Evolutionary conservation across 495 filamentous ascomycete species (phyloP).

Genomic region (Acidiella bohemica): DNA sequence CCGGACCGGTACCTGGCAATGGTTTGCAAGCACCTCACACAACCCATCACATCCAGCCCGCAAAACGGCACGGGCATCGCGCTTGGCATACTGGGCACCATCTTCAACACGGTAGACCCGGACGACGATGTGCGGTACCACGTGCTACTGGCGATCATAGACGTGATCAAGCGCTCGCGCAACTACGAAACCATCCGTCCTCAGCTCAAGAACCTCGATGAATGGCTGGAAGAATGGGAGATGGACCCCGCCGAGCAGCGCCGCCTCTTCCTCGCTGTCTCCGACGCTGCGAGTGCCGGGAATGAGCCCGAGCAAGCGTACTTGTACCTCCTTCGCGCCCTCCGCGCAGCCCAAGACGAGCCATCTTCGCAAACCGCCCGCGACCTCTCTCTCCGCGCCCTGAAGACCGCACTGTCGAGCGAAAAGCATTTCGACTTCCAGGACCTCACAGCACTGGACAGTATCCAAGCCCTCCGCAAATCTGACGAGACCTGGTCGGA

Average conservation of each 20-base stretch:
- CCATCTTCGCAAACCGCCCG: constrained; percentile 54
- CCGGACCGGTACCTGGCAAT: constrained; percentile 70
- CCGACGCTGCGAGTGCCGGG: constrained; percentile 61
- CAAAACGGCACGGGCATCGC: constrained; percentile 70
- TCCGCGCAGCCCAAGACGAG: constrained; percentile 68
- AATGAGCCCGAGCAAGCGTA: constrained; percentile 69
- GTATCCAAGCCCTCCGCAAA: constrained; percentile 71
- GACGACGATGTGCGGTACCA: constrained; percentile 71
- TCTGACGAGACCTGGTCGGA: constrained; percentile 74
- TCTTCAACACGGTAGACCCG: constrained; percentile 82
- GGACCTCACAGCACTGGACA: constrained; percentile 72
- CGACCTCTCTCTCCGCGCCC: constrained; percentile 66
- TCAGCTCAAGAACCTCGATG: constrained; percentile 62
- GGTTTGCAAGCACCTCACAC: constrained; percentile 75
- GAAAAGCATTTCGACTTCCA: constrained; percentile 83
- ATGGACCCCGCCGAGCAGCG: constrained; percentile 66
- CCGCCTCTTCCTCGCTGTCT: constrained; percentile 63
- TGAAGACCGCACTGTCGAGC: constrained; percentile 66
- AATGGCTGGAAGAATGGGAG: constrained; percentile 76
- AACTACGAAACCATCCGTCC: constrained; percentile 65
- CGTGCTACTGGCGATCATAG: constrained; percentile 71
- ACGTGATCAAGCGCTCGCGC: constrained; percentile 52
- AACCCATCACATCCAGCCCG: constrained; percentile 73
- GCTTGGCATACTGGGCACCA: constrained; percentile 74
- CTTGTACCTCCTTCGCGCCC: constrained; percentile 65